Evolutionary conservation across 805 yeast species (phyloP).

Genomic region (Ogataea kodamae): DNA sequence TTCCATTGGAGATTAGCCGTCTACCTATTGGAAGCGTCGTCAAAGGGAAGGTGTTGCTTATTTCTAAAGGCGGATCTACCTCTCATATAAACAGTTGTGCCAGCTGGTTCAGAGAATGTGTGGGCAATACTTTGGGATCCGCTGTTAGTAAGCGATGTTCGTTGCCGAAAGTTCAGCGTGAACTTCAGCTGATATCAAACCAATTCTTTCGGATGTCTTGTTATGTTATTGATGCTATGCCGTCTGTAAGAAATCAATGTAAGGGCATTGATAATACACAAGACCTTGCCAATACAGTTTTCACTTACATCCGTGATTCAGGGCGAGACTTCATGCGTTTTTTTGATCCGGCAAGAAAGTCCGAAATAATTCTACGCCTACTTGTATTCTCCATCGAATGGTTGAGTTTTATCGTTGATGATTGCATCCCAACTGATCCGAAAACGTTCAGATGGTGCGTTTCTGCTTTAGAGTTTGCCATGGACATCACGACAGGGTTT

Average conservation of each 20-base stretch:
- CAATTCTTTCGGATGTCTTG: slow-evolving; percentile 65
- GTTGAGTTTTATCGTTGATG: slow-evolving; percentile 91
- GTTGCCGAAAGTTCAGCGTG: slow-evolving; percentile 66
- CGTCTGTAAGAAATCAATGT: slow-evolving; percentile 50
- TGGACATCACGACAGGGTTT: slow-evolving; percentile 89
- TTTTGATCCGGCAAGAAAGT: slow-evolving; percentile 62
- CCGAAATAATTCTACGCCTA: slow-evolving; percentile 65
- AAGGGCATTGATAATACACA: slow-evolving; percentile 60
- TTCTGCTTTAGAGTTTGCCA: slow-evolving; percentile 89
- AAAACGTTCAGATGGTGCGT: slow-evolving; percentile 96
- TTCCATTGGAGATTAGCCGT: slow-evolving; percentile 46
- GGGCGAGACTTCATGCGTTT: slow-evolving; percentile 68
- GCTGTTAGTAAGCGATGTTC: slow-evolving; percentile 68
- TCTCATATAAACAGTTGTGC: slow-evolving; percentile 52
- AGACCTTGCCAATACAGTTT: slow-evolving; percentile 71
- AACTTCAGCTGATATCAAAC: slow-evolving; percentile 61
- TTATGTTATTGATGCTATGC: slow-evolving; percentile 59
- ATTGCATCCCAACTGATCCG: slow-evolving; percentile 87
- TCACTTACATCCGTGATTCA: slow-evolving; percentile 75
- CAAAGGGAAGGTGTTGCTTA: slow-evolving; percentile 63
- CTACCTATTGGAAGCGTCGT: slow-evolving; percentile 55
- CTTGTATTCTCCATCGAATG: slow-evolving; percentile 80
- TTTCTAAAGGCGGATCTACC: slow-evolving; percentile 65
- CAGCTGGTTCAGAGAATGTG: slow-evolving; percentile 53
- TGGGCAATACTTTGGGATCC: slow-evolving; percentile 49